Base-by-base conservation (phyloP, 2,329 filamentous ascomycete genomes). In the Macrophomina tecta region DNA sequence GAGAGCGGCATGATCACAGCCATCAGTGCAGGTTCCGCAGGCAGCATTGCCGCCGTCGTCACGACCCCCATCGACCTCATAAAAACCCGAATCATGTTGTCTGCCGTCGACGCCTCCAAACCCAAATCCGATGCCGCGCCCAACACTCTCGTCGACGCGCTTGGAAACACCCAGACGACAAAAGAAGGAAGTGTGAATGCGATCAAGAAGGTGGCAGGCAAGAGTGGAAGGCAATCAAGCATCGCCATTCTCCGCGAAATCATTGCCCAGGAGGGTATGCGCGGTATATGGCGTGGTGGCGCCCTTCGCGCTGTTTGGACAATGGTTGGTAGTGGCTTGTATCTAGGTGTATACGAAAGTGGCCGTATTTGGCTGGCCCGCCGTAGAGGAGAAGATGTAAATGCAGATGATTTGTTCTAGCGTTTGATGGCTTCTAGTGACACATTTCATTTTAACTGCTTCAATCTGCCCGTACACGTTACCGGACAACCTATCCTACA, bases 41-140 rank as follows among this genome's bases (percentile, higher is more conserved):
- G 93, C 0, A 87, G 88, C 5, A 77, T 94, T 8, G 90, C 93
- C 0, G 91, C 93, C 0, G 85, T 91, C 9, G 77, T 95, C n/a
- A 97, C 93, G 1, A 97, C 93, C 61, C 94, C 94, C 0, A 88
- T 93, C 65, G 94, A 97, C 77, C 92, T 97, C 9, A 86, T 97
- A 30, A 97, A 97, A 82, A 97, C 93, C 70, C 82, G 92, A 60
- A 91, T 97, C 79, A 97, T 97, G 93, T 82, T 97, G 32, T 84
- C 85, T 28, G 77, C 78, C 11, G 74, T 65, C 0, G 74, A 77
- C 1, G 65, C 34, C 18, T 34, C 18, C 23, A 61, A 69, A 28
- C 68, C 73, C 38, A 73, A 69, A 61, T 69, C 71, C 28, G 48
- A 55, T 14, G 65, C 30, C 68, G 68, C 32, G 2, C 14, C 45